phyloP scores from a whole-genome alignment of 140 eudicot genomes.

The Bidens hawaiensis region DNA sequence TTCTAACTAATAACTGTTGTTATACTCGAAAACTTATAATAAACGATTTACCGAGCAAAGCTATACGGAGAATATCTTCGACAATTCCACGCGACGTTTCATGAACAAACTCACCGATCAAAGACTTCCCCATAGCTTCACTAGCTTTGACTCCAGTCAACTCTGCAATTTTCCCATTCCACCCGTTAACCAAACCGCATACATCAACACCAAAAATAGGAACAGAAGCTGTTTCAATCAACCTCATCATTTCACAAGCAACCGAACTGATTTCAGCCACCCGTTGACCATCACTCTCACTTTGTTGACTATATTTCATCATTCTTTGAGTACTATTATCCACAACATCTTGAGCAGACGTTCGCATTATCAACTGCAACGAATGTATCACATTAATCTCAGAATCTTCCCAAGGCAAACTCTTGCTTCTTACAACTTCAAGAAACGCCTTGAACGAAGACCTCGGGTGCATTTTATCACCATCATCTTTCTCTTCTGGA shows the following conservation, averaged over 20 bases:
- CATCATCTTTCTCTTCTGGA: constrained; percentile 54
- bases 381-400: constrained; percentile 72
- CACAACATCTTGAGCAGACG: constrained; percentile 34
- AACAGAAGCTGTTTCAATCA: constrained; percentile 67
- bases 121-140: constrained; percentile 65
- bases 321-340: constrained; percentile 19
- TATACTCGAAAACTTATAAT: neutral
- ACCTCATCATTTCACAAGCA: constrained; percentile 60
- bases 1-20: neutral
- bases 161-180: constrained; percentile 64
- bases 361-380: constrained; percentile 65
- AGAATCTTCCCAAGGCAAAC: constrained; percentile 59
- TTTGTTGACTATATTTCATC: constrained; percentile 20
- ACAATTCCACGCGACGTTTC: constrained; percentile 40
- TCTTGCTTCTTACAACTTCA: constrained; percentile 50
- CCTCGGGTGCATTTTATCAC: constrained; percentile 52
- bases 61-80: constrained; percentile 41
- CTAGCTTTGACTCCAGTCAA: constrained; percentile 47
- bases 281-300: constrained; percentile 19
- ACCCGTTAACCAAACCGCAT: constrained; percentile 54
- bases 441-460: constrained; percentile 61
- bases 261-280: constrained; percentile 44
- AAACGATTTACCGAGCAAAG: constrained; percentile 45
- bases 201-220: constrained; percentile 64
- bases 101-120: constrained; percentile 47